Conservation (phyloP, 257 asterid species). For the Osmanthus fragrans region DNA sequence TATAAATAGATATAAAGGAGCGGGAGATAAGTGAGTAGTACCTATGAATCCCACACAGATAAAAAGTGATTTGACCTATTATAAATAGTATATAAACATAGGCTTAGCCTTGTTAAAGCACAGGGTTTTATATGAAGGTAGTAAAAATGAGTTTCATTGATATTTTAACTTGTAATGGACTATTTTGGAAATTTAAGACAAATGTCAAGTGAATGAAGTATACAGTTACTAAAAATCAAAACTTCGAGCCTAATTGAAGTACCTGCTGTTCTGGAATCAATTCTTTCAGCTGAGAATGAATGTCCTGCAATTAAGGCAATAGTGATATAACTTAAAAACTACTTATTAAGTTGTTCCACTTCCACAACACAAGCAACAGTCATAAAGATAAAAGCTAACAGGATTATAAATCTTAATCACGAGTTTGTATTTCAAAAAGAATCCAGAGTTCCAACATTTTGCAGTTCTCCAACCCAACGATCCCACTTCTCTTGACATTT, state of each 20-base stretch:
- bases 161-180: neutral
- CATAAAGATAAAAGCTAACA: neutral
- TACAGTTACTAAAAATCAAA: neutral
- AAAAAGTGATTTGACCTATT: too few species aligned
- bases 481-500: neutral
- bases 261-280: conserved; percentile 93
- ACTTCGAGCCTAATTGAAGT: conserved; percentile 5
- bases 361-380: neutral
- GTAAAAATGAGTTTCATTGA: neutral
- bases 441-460: neutral
- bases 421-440: neutral
- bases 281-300: conserved; percentile 74
- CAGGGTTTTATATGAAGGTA: neutral
- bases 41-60: too few species aligned
- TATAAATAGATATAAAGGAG: too few species aligned
- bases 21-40: too few species aligned
- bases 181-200: neutral
- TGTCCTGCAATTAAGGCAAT: conserved; percentile 47
- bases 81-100: too few species aligned
- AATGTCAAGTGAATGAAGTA: neutral
- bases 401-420: neutral
- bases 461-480: neutral
- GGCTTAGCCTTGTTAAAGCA: too few species aligned
- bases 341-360: neutral
- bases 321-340: neutral